phyloP scores from a whole-genome alignment of 352 stramenopile species.

The Phytophthora pini region DNA sequence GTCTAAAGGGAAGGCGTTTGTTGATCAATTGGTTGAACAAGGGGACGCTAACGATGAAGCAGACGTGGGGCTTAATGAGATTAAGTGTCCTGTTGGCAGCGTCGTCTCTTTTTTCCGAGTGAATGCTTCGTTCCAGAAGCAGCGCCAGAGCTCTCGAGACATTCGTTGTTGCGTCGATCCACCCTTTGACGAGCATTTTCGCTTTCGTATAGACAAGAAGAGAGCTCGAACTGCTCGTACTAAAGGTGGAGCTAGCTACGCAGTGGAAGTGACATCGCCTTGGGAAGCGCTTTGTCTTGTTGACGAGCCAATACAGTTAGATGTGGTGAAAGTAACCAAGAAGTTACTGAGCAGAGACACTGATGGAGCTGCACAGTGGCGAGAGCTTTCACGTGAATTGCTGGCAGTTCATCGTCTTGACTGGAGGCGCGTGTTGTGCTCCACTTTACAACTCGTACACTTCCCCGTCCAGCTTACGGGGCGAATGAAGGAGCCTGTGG shows the following conservation, averaged over 20 bases:
- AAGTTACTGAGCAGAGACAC: slow-evolving; percentile 36
- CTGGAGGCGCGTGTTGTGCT: slow-evolving; percentile 82
- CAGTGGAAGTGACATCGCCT: slow-evolving; percentile 63
- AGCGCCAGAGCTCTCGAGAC: slow-evolving; percentile 55
- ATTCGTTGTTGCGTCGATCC: slow-evolving; percentile 65
- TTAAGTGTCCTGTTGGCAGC: slow-evolving; percentile 44
- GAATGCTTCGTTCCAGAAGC: slow-evolving; percentile 57
- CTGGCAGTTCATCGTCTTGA: slow-evolving; percentile 74
- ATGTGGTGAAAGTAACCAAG: slow-evolving; percentile 71
- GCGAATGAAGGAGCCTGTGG: slow-evolving; percentile 74
- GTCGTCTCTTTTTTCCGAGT: slow-evolving; percentile 65
- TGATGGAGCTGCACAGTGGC: slow-evolving; percentile 35
- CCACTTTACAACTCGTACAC: slow-evolving; percentile 71
- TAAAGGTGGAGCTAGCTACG: slow-evolving; percentile 38
- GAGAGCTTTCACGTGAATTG: slow-evolving; percentile 60
- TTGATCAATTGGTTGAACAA: slow-evolving; percentile 64
- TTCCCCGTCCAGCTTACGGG: slow-evolving; percentile 69
- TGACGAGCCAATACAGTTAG: slow-evolving; percentile 65
- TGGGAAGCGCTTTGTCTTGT: slow-evolving; percentile 78
- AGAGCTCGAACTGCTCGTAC: slow-evolving; percentile 27
- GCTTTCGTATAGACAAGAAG: slow-evolving; percentile 54
- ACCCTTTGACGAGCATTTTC: slow-evolving; percentile 75
- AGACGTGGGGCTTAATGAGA: slow-evolving; percentile 17
- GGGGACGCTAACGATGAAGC: slow-evolving; percentile 20
- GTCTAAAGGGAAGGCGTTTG: slow-evolving; percentile 67